phyloP scores from a whole-genome alignment of 306 rosid genomes.

The Lathyrus aphaca region DNA sequence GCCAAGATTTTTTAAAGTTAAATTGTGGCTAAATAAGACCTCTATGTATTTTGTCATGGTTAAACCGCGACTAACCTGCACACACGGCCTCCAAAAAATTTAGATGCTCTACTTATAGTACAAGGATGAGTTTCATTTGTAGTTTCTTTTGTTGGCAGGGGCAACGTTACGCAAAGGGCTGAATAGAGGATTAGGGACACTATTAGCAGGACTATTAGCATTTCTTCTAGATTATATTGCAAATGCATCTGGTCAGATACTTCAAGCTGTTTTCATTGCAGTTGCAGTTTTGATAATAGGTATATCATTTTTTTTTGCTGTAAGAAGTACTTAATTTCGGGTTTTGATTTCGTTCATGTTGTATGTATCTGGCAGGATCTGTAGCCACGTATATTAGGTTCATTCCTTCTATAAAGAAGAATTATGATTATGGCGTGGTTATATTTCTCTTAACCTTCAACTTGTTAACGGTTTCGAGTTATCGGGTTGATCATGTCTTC shows the following conservation, averaged over 20 bases:
- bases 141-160: conserved; percentile 49
- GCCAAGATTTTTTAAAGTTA: no score
- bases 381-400: conserved; percentile 81
- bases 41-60: no score
- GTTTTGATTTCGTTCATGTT: neutral
- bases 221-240: conserved; percentile 63
- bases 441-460: conserved; percentile 85
- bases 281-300: conserved; percentile 72
- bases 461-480: conserved; percentile 76
- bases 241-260: conserved; percentile 44
- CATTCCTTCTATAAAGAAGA: conserved; percentile 77
- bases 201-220: conserved; percentile 74
- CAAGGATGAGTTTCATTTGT: neutral
- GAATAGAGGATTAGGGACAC: conserved; percentile 87
- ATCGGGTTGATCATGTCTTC: conserved; percentile 56
- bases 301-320: neutral
- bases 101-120: neutral
- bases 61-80: no score
- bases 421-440: conserved; percentile 80
- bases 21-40: no score
- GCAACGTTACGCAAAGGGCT: conserved; percentile 94
- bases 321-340: neutral
- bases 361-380: conserved; percentile 57
- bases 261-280: conserved; percentile 65
- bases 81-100: no score